Conservation (phyloP, 768 basidiomycete genomes). For the Lentinula lateritia region DNA sequence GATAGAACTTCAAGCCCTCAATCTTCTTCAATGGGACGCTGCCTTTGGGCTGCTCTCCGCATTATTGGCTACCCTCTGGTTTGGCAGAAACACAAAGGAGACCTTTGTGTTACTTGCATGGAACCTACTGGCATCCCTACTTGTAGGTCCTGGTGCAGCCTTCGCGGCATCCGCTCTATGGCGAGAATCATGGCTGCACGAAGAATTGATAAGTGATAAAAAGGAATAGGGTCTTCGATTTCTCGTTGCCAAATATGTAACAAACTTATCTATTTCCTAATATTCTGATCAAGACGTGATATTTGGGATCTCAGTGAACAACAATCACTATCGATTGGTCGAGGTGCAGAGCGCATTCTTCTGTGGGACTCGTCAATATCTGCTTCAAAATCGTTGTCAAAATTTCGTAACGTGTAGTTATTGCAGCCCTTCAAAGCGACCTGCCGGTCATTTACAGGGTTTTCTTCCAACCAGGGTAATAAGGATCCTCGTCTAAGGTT, state of each 20-base stretch:
- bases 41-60: conserved; percentile 32
- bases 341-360: too few relatives aligned
- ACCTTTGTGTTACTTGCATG: conserved; percentile 31
- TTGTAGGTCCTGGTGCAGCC: conserved; percentile 49
- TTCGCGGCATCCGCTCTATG: conserved; percentile 41
- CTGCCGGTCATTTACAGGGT: not conserved
- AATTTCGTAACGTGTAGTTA: too few relatives aligned
- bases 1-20: conserved; percentile 23
- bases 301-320: too few relatives aligned
- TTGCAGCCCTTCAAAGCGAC: too few relatives aligned
- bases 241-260: not conserved
- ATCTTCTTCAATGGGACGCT: conserved; percentile 51
- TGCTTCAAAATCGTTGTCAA: too few relatives aligned
- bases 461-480: conserved; percentile 41
- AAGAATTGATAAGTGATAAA: not conserved
- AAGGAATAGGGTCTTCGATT: not conserved
- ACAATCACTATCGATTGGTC: too few relatives aligned
- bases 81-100: conserved; percentile 27
- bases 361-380: too few relatives aligned
- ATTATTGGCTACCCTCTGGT: conserved; percentile 46
- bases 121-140: conserved; percentile 33
- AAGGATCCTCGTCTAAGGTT: conserved; percentile 46
- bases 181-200: conserved; percentile 35
- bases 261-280: not conserved
- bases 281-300: too few relatives aligned